These are phyloP conservation scores for Fusarium sp. DNA, from an alignment of 2,329 filamentous ascomycete genomes.

Conservation along the genomic window DNA sequence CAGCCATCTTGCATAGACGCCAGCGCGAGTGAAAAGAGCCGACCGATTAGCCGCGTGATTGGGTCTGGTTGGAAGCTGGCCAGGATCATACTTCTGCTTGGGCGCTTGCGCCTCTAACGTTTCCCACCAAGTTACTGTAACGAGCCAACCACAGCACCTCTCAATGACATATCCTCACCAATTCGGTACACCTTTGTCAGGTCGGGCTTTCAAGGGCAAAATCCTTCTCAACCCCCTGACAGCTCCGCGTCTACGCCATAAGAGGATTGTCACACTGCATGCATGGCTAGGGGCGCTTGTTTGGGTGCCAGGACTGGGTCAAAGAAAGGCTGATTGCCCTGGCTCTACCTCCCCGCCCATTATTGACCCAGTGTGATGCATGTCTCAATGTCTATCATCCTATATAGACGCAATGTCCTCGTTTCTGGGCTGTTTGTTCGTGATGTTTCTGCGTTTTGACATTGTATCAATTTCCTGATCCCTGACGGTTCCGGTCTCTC, in stretches of 20 bases:
- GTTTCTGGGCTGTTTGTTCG: constrained; percentile 36
- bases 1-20: constrained; percentile 48
- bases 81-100: constrained; percentile 27
- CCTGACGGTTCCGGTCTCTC: constrained; percentile 41
- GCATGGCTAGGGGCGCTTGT: constrained; percentile 49
- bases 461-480: constrained; percentile 39
- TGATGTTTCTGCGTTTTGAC: constrained; percentile 35
- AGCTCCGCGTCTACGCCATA: constrained; percentile 38
- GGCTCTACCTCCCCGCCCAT: constrained; percentile 17
- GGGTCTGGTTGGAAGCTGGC: constrained; percentile 33
- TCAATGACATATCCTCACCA: constrained; percentile 28
- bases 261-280: constrained; percentile 47
- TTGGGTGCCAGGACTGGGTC: constrained; percentile 20
- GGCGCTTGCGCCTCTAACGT: constrained; percentile 49
- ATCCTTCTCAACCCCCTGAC: constrained; percentile 36
- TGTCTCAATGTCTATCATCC: constrained; percentile 30
- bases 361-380: constrained; percentile 25
- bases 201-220: constrained; percentile 22
- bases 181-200: constrained; percentile 21
- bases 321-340: constrained; percentile 16
- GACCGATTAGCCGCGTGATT: constrained; percentile 48
- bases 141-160: constrained; percentile 39
- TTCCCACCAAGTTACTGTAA: constrained; percentile 33
- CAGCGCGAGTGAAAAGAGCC: constrained; percentile 46
- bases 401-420: constrained; percentile 48